phyloP scores from a whole-genome alignment of 257 asterid species.

The Scutellaria galericulata region DNA sequence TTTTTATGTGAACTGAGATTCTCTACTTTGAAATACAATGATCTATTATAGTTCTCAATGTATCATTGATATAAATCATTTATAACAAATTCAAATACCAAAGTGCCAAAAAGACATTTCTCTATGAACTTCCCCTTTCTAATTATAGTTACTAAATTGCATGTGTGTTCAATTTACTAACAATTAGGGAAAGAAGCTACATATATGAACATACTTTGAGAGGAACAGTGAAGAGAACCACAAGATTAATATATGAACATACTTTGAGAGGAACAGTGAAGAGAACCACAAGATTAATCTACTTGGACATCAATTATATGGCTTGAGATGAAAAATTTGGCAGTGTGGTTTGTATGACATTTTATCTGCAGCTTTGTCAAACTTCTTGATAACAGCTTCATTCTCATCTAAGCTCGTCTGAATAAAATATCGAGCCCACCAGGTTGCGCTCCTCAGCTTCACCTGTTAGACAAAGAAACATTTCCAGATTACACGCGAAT shows the following conservation, averaged over 20 bases:
- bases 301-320: constrained; percentile 49
- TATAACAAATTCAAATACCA: neutral
- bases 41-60: neutral
- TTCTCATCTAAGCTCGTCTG: constrained; percentile 81
- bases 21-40: no score
- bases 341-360: constrained; percentile 57
- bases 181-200: neutral
- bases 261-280: constrained; percentile 7
- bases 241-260: constrained; percentile 25
- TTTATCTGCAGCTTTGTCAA: constrained; percentile 61
- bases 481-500: neutral
- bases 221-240: neutral
- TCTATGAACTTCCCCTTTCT: neutral
- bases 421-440: constrained; percentile 78
- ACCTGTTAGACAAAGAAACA: constrained; percentile 41
- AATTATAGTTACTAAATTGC: neutral
- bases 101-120: neutral
- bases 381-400: constrained; percentile 64
- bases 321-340: constrained; percentile 78
- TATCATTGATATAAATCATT: neutral
- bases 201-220: constrained; percentile 31
- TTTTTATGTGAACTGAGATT: no score
- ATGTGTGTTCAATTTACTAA: constrained; percentile 13
- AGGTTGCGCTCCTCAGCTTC: constrained; percentile 67
- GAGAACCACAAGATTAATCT: no score